Evolutionary conservation across 495 filamentous ascomycete genomes (phyloP).

Genomic region (Trichoderma orchidacearum): DNA sequence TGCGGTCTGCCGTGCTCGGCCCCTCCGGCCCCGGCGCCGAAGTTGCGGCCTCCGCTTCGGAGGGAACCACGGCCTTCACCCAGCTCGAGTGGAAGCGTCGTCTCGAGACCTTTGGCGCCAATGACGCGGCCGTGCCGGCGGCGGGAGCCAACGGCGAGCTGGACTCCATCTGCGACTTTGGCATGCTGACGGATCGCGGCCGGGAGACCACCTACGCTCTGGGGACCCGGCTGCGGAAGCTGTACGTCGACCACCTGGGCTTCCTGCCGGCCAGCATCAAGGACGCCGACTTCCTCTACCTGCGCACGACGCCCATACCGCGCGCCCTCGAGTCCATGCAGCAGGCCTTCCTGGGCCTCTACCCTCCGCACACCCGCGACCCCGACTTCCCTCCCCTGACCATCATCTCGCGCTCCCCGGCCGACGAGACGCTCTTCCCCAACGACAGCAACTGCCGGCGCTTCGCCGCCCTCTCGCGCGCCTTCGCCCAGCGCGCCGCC

Average conservation of each 20-base stretch:
- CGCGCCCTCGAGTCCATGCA: constrained; percentile 82
- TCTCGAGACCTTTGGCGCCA: constrained; percentile 63
- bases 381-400: constrained; percentile 52
- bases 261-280: constrained; percentile 62
- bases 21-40: constrained; percentile 1
- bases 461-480: constrained; percentile 63
- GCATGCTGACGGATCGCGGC: constrained; percentile 79
- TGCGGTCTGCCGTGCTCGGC: constrained; percentile 57
- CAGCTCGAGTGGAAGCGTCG: constrained; percentile 64
- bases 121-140: constrained; percentile 57
- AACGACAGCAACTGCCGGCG: constrained; percentile 78
- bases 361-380: constrained; percentile 53
- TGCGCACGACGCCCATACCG: constrained; percentile 73
- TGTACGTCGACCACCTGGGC: constrained; percentile 78
- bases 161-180: constrained; percentile 72
- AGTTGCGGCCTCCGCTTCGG: not conserved
- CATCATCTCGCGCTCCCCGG: constrained; percentile 55
- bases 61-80: constrained; percentile 33
- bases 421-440: constrained; percentile 84
- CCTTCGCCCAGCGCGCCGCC: constrained; percentile 73
- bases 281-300: constrained; percentile 59
- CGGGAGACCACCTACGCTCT: constrained; percentile 72
- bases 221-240: constrained; percentile 60
- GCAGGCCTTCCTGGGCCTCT: constrained; percentile 80
- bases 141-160: constrained; percentile 50